These are phyloP conservation scores for Bacterosira constricta DNA, from an alignment of 108 stramenopile species.

Conservation along the genomic window DNA sequence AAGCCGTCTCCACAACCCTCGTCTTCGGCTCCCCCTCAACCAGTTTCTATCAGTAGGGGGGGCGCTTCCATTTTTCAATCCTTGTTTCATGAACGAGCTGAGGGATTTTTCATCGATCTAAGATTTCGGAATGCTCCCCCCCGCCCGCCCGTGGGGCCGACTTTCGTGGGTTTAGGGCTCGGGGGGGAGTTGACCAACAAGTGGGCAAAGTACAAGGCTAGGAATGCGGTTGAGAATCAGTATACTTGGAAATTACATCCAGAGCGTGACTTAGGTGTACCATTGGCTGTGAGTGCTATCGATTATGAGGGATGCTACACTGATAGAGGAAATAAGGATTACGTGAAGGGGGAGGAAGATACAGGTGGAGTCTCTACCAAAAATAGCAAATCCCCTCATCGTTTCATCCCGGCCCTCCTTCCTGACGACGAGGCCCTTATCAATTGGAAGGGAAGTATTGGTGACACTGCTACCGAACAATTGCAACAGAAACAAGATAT, in stretches of 20 bases:
- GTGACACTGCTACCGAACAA: constrained; percentile 76
- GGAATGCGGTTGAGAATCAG: constrained; percentile 80
- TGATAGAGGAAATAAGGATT: constrained; percentile 15
- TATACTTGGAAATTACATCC: constrained; percentile 83
- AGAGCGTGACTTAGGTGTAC: constrained; percentile 73
- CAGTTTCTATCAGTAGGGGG: not conserved
- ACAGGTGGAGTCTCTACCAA: not conserved
- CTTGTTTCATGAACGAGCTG: constrained; percentile 74
- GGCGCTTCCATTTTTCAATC: constrained; percentile 66
- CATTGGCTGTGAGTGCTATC: constrained; percentile 84
- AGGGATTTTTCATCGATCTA: constrained; percentile 86
- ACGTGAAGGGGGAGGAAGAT: not conserved
- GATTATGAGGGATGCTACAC: constrained; percentile 68
- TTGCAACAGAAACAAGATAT: constrained; percentile 62
- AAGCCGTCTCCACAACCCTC: not conserved
- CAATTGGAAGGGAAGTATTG: constrained; percentile 79
- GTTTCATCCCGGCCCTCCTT: constrained; percentile 38
- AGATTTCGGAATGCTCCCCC: constrained; percentile 88
- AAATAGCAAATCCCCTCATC: not conserved
- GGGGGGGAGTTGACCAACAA: constrained; percentile 70
- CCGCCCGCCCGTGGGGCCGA: constrained; percentile 88
- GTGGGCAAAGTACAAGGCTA: constrained; percentile 70
- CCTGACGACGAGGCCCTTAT: constrained; percentile 77
- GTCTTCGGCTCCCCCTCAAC: not conserved
- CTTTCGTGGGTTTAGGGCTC: constrained; percentile 80